Evolutionary conservation across 2,329 filamentous ascomycete species (phyloP).

Genomic region (Monilinia laxa): DNA sequence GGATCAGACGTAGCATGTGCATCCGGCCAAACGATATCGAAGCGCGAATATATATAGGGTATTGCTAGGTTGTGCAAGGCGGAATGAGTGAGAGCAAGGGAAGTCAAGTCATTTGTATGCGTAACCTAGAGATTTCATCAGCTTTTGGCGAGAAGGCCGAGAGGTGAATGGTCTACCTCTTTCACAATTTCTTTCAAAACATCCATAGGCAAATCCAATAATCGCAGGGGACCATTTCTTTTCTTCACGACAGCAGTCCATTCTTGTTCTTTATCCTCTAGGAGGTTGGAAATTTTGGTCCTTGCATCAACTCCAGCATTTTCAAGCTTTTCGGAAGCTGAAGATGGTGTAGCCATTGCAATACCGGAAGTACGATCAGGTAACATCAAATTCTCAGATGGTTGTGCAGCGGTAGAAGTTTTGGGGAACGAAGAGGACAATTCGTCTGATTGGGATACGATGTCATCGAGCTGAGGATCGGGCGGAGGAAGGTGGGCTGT

Average conservation of each 20-base stretch:
- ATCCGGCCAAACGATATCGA: conserved; percentile 88
- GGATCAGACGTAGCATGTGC: conserved; percentile 62
- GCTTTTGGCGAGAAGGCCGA: background rate
- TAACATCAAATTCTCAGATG: conserved; percentile 31
- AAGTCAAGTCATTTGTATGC: conserved; percentile 78
- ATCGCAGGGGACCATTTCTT: conserved; percentile 56
- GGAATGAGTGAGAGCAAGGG: conserved; percentile 75
- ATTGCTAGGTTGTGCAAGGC: conserved; percentile 72
- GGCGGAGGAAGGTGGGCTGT: conserved; percentile 33
- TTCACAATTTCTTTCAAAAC: conserved; percentile 76
- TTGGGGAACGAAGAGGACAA: conserved; percentile 33
- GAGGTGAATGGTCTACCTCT: conserved; percentile 55
- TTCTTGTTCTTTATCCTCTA: conserved; percentile 64
- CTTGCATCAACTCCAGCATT: conserved; percentile 34
- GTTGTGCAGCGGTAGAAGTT: conserved; percentile 36
- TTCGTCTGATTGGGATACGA: conserved; percentile 37
- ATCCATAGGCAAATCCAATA: conserved; percentile 76
- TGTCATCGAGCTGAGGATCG: conserved; percentile 35
- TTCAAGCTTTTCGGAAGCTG: conserved; percentile 29
- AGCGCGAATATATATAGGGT: conserved; percentile 78
- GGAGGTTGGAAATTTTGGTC: conserved; percentile 44
- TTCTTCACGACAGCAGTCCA: conserved; percentile 61
- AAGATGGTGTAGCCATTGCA: conserved; percentile 24
- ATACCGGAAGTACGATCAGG: conserved; percentile 25
- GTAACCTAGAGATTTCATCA: conserved; percentile 56